Evolutionary conservation across 768 basidiomycete species (phyloP), one percentile per base, ranked within the genome.

Genomic region (Clitopilus passeckerianus): DNA sequence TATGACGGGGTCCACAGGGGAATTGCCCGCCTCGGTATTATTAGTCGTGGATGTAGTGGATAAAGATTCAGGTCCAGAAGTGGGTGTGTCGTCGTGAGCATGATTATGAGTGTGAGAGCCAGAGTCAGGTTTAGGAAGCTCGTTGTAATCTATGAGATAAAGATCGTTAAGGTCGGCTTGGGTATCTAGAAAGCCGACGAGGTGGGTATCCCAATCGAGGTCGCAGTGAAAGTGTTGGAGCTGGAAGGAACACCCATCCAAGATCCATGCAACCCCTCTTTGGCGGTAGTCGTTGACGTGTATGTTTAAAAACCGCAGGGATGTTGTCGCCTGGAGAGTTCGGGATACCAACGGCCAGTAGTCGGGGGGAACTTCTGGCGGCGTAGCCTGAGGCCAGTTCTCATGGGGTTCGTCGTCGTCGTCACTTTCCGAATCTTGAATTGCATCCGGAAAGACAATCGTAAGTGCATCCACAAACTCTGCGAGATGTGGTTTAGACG

Each of bases 191-290:
- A 87, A 87, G 18, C 73, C 67, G 44, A 82, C 72, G 33, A 89
- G 82, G 60, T 78, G 65, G 15, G 62, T 59, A 64, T 87, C 85
- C 87, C 87, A 89, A 60, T 80, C 77, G 44, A 89, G 75, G 66
- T 89, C 87, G 66, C 85, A 87, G 62, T 84, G 82, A 60, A 89
- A 86, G 16, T 74, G 76, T 34, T 72, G 78, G n/a, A 89, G 82
- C 33, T 72, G 80, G 64, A 88, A 89, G 0, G 71, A 68, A 59
- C 77, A 79, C 1, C 68, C 71, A 3, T 70, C 55, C 8, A 82
- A 64, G 27, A 80, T 72, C 79, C 78, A 80, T 1, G 77, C 72
- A 12, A 64, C 65, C 14, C 68, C 66, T n/a, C 74, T 66, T n/a
- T 65, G 65, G 15, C 68, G 64, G 59, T 74, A 71, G 60, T 79